These are phyloP conservation scores for Mortierella sp. DNA, from an alignment of 371 early-diverging fungal species.

Conservation along the genomic window DNA sequence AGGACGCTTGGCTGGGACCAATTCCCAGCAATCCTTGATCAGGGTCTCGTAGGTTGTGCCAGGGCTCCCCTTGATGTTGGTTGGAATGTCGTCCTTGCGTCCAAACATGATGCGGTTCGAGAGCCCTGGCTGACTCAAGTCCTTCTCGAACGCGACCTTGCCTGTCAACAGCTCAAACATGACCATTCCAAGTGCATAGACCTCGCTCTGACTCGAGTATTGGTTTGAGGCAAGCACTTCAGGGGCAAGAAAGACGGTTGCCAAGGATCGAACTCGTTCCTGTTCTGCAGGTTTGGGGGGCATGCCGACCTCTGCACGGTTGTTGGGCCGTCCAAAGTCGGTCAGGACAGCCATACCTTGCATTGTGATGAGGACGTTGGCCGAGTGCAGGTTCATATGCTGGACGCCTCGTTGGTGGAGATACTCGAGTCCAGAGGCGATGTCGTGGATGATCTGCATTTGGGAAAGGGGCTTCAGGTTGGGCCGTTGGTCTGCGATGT, in stretches of 20 bases:
- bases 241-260: slow-evolving; percentile 47
- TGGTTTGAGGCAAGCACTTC: slow-evolving; percentile 47
- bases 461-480: slow-evolving; percentile 42
- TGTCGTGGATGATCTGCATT: slow-evolving; percentile 51
- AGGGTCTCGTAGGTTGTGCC: slow-evolving; percentile 44
- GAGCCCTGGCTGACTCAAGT: slow-evolving; percentile 39
- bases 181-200: slow-evolving; percentile 55
- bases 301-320: slow-evolving; percentile 44
- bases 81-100: slow-evolving; percentile 38
- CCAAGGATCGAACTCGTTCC: slow-evolving; percentile 41
- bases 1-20: slow-evolving; percentile 44
- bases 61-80: slow-evolving; percentile 31
- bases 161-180: slow-evolving; percentile 55
- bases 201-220: slow-evolving; percentile 46
- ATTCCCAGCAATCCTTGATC: slow-evolving; percentile 51
- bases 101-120: slow-evolving; percentile 53
- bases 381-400: slow-evolving; percentile 49
- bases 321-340: slow-evolving; percentile 45
- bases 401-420: slow-evolving; percentile 46
- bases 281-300: slow-evolving; percentile 43
- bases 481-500: slow-evolving; percentile 34
- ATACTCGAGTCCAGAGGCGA: slow-evolving; percentile 46
- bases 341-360: slow-evolving; percentile 47
- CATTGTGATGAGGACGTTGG: slow-evolving; percentile 41
- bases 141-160: slow-evolving; percentile 42